Evolutionary conservation across 805 yeast genomes (phyloP).

Genomic region (Kazachstania viticola): DNA sequence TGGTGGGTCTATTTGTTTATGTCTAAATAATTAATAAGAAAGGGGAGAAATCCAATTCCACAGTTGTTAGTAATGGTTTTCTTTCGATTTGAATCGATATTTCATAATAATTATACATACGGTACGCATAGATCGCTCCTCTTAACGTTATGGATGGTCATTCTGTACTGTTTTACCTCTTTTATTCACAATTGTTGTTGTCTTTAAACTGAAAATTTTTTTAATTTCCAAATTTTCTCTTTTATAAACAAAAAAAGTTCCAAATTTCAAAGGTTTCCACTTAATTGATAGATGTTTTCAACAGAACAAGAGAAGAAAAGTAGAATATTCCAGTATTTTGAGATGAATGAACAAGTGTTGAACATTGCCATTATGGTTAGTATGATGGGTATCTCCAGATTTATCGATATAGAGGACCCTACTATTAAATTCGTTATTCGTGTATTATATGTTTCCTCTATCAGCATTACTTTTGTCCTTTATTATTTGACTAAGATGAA

Average conservation of each 20-base stretch:
- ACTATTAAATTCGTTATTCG: constrained; percentile 63
- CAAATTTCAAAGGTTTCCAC: too few relatives aligned
- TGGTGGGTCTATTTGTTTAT: constrained; percentile 39
- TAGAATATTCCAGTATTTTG: too few relatives aligned
- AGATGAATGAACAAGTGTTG: constrained; percentile 86
- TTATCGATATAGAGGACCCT: constrained; percentile 81
- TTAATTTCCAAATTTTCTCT: too few relatives aligned
- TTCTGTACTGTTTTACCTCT: constrained; percentile 1
- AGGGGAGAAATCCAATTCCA: too few relatives aligned
- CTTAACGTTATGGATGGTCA: constrained; percentile 22
- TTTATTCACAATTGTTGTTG: not conserved
- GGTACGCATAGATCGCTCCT: constrained; percentile 29
- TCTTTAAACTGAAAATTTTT: not conserved
- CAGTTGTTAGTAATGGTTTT: constrained; percentile 17
- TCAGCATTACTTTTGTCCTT: constrained; percentile 48
- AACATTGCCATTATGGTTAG: constrained; percentile 84
- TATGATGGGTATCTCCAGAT: constrained; percentile 92
- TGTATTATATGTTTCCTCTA: constrained; percentile 55
- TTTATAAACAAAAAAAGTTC: too few relatives aligned
- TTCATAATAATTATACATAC: constrained; percentile 8
- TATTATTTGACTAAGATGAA: constrained; percentile 52
- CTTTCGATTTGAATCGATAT: not conserved
- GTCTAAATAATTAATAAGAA: constrained; percentile 10
- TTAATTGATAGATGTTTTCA: too few relatives aligned
- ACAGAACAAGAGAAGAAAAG: too few relatives aligned